Conservation (phyloP, 257 asterid genomes). For the Cordia subcordata region DNA sequence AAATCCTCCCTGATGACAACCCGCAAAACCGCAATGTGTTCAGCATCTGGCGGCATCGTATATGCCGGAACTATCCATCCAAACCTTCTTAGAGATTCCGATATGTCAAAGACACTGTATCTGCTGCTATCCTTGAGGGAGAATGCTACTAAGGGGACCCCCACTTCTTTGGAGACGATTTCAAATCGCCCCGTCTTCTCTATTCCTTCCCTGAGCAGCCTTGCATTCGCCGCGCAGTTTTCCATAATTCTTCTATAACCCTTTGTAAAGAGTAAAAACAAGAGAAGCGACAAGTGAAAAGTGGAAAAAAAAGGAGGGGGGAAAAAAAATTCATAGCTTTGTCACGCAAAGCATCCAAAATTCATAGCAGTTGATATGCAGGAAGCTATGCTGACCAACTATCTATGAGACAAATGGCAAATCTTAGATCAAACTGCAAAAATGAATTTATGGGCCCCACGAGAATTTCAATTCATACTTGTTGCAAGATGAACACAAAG, state of each 20-base stretch:
- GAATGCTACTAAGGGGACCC: conserved; percentile 67
- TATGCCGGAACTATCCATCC: conserved; percentile 88
- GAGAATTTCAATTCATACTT: no score
- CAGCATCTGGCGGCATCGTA: conserved; percentile 73
- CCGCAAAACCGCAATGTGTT: conserved; percentile 53
- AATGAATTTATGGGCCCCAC: no score
- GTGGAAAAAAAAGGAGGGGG: no score
- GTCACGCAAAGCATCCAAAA: no score
- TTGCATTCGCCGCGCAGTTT: conserved; percentile 50
- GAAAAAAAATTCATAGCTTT: no score
- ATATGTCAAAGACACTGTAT: conserved; percentile 54
- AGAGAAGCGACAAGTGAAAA: background rate
- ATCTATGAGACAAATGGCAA: no score
- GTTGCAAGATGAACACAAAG: no score
- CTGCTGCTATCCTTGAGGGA: conserved; percentile 58
- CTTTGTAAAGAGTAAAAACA: conserved; percentile 16
- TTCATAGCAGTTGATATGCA: no score
- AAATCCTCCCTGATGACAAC: conserved; percentile 70
- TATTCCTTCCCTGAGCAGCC: conserved; percentile 47
- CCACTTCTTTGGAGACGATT: conserved; percentile 58
- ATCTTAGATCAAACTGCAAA: no score
- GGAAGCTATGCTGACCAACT: no score
- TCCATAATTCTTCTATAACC: conserved; percentile 67
- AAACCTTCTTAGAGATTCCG: conserved; percentile 64
- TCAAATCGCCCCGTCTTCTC: conserved; percentile 44